A percentile compares a stretch with the other conserved stretches of the same genome.
phyloP scores from a whole-genome alignment of 305 asterid genomes.

The Solanum hybrid region DNA sequence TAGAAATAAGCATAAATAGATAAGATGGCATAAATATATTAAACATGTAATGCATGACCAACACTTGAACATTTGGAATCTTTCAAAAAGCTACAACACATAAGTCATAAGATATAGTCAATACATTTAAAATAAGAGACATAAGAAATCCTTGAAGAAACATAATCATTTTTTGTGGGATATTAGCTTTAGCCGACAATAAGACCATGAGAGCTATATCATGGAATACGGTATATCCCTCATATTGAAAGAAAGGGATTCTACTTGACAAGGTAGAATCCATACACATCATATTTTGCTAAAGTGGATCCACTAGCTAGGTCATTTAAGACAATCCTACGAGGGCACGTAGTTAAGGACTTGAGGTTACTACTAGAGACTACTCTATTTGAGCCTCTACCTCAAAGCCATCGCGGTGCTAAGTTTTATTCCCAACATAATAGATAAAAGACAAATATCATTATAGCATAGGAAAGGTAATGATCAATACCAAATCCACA shows the following conservation, averaged over 20 bases:
- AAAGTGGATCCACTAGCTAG: neutral
- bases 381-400: no score
- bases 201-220: neutral
- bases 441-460: no score
- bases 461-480: neutral
- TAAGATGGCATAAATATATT: neutral
- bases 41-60: neutral
- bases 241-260: neutral
- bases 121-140: neutral
- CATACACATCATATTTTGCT: neutral
- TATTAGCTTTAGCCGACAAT: neutral
- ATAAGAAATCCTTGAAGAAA: neutral
- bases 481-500: neutral
- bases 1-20: neutral
- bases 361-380: neutral
- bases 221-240: neutral
- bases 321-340: neutral
- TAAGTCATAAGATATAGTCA: neutral
- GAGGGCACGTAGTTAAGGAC: neutral
- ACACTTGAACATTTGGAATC: no score
- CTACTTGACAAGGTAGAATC: neutral
- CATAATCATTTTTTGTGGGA: neutral
- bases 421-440: neutral
- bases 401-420: neutral
- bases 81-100: neutral